Evolutionary conservation across 1,284 basidiomycete genomes (phyloP), one percentile per base, ranked within the genome.

Genomic region (Cutaneotrichosporon mucoides): DNA sequence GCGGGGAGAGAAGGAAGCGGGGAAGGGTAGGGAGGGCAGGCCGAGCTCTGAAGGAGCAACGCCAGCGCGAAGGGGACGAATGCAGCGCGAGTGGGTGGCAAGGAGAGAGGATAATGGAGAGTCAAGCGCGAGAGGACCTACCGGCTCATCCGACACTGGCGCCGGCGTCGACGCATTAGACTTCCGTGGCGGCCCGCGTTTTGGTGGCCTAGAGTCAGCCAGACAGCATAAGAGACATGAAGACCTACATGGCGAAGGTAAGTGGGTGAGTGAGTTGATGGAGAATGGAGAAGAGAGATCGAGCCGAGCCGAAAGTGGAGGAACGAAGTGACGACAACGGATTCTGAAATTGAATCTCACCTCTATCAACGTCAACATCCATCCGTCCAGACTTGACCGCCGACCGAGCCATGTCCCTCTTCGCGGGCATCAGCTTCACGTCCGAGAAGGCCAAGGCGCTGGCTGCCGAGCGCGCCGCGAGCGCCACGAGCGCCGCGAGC

Each of bases 401-500:
- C 33, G 33, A n/a, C 5, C 47, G 16, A 36, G 5, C 33, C 53
- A 76, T 76, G 74, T 75, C 73, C 10, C 67, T 76, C 9, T 76
- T 76, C 60, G 69, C 73, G 45, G 75, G 75, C 41, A 76, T 76
- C 63, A 76, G 71, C 61, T 76, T 76, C 59, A 55, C 63, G 33
- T 59, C 65, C 6, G 54, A 63, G 12, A 60, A 60, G 55, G 66
- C 64, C 6, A 61, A 61, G 44, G 36, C 61, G 37, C 55, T 65
- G 11, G 62, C 63, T n/a, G 52, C 51, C 33, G 13, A n/a, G 36
- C 37, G 34, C 51, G 33, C 38, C 38, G 38, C 8, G 38, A 12
- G 38, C 38, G 38, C 12, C 38, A 40, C 24, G 24, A 24, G 24
- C 24, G 24, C 24, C 2, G 24, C 24, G 24, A 24, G 24, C 24